Conservation (phyloP, 768 basidiomycete species). For the Boletus fagicola region DNA sequence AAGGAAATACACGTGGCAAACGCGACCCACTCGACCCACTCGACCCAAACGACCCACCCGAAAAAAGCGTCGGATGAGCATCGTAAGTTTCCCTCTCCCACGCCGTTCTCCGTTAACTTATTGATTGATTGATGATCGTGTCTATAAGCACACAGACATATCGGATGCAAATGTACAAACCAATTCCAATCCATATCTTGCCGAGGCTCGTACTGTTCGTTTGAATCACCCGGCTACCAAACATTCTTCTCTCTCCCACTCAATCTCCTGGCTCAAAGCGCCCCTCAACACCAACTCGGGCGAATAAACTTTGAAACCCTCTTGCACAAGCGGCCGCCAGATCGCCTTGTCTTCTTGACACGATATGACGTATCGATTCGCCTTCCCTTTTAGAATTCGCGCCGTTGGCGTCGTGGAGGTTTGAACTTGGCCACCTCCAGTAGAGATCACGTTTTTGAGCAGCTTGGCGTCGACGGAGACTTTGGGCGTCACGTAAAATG, state of each 20-base stretch:
- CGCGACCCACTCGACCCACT: too few species aligned
- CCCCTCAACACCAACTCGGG: slow-evolving; percentile 65
- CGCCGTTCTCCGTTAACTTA: too few species aligned
- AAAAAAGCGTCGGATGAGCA: too few species aligned
- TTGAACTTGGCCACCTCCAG: slow-evolving; percentile 72
- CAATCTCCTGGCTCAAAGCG: slow-evolving; percentile 63
- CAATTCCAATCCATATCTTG: background rate
- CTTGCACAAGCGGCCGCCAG: slow-evolving; percentile 60
- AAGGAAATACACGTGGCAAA: too few species aligned
- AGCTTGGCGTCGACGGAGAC: slow-evolving; percentile 58
- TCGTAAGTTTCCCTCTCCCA: too few species aligned
- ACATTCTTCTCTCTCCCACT: slow-evolving; percentile 50
- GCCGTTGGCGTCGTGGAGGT: slow-evolving; percentile 48
- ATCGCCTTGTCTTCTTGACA: slow-evolving; percentile 59
- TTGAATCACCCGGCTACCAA: slow-evolving; percentile 16
- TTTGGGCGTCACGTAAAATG: slow-evolving; percentile 73
- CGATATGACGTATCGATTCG: slow-evolving; percentile 61
- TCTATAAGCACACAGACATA: background rate
- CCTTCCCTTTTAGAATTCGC: slow-evolving; percentile 51
- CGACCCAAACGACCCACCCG: too few species aligned
- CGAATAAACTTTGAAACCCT: slow-evolving; percentile 58
- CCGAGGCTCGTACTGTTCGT: background rate
- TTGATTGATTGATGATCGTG: too few species aligned
- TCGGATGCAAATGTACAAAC: background rate
- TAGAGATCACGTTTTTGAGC: slow-evolving; percentile 65